Conservation (phyloP, 257 asterid species). For the Sherardia arvensis region DNA sequence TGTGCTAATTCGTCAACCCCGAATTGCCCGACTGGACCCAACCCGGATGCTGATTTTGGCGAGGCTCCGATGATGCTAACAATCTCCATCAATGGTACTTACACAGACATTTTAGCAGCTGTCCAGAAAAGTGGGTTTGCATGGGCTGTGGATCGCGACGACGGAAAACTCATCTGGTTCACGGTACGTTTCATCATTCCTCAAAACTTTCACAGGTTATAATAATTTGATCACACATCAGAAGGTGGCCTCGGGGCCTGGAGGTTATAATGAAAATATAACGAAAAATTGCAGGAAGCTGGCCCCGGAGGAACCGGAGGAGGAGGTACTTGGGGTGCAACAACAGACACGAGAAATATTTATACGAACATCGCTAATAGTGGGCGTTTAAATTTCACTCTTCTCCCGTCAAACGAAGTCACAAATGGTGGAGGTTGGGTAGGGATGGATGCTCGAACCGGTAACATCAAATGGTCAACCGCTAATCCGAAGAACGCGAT, state of each 20-base stretch:
- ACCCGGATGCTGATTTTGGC: slow-evolving; percentile 1
- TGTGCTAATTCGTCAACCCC: neutral
- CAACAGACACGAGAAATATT: neutral
- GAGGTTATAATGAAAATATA: too few species aligned
- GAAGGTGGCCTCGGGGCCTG: too few species aligned
- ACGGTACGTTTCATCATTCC: neutral
- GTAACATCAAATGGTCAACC: neutral
- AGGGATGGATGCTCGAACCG: neutral
- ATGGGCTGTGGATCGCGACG: neutral
- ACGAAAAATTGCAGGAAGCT: neutral
- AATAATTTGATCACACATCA: too few species aligned
- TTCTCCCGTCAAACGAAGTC: neutral
- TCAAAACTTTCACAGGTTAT: too few species aligned
- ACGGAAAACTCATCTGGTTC: neutral
- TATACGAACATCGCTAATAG: neutral
- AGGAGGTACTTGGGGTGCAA: slow-evolving; percentile 6
- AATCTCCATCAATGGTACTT: neutral
- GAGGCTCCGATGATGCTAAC: neutral
- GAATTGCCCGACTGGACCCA: neutral
- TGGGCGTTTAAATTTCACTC: neutral
- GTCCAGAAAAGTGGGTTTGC: slow-evolving; percentile 1
- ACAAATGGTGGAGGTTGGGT: slow-evolving; percentile 1
- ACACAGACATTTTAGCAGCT: neutral
- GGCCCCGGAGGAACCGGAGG: slow-evolving; percentile 4
- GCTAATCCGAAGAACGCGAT: neutral